Base-by-base conservation (phyloP, 495 filamentous ascomycete species). In the Penicillium salamii region DNA sequence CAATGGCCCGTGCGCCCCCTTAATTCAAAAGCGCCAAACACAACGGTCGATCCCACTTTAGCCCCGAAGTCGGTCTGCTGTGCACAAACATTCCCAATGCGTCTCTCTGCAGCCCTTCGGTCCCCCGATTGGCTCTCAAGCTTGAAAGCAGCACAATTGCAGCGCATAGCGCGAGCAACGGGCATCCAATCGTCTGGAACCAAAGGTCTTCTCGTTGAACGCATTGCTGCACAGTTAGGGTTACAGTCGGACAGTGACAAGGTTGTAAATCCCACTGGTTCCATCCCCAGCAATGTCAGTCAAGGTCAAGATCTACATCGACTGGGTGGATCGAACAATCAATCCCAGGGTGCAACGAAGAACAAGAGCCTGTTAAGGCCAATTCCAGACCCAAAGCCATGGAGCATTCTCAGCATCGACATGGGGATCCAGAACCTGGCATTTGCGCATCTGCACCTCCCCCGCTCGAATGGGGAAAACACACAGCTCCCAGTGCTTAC, bases 401-500 rank as follows among this genome's bases (percentile, higher is more conserved):
- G 53, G 50, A 74, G 76, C 23, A 79, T 97, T 40, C 63, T 97
- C 18, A 90, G 89, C 62, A 86, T 93, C 57, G 89, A 96, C 68
- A 83, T 96, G 79, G 89, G 91, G 35, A 84, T 97, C 58, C 80
- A 81, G 34, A 95, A 93, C 68, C 71, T 96, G 13, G 91, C 90
- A 12, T 90, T 85, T 54, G 68, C 71, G 29, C 63, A 71, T 65
- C 38, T 76, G n/a, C 23, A 52, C 0, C 57, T 72, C 13, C 51
- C 56, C 2, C 21, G 31, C 31, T 49, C 48, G 17, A 20, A 15
- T 37, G 18, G 21, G 9, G 23, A 5, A 3, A 12, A 8, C 8
- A 7, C 26, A 1, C 26, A 11, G 14, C 23, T 13, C 7, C 58
- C 55, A 3, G 45, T 52, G 21, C 31, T 76, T 7, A 65, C 63